These are phyloP conservation scores for Backusella tarrabulga DNA, from an alignment of 192 early-diverging fungal genomes.

Conservation along the genomic window DNA sequence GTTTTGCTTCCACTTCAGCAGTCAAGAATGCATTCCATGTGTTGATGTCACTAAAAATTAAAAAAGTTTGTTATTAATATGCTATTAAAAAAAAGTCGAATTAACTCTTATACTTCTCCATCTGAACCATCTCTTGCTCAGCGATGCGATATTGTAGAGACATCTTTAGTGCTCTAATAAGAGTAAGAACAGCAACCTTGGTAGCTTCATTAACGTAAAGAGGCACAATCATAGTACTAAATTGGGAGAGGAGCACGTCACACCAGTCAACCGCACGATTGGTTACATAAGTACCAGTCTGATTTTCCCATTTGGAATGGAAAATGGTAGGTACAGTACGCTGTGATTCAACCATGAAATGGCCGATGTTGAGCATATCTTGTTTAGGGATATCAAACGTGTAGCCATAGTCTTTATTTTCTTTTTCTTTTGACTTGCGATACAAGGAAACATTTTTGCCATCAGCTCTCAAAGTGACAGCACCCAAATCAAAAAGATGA, in stretches of 20 bases:
- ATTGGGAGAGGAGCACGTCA: not conserved
- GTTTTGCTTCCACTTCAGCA: not conserved
- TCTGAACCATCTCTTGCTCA: not conserved
- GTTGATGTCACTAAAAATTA: not conserved
- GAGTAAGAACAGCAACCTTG: not conserved
- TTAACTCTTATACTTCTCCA: not conserved
- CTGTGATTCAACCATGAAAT: not conserved
- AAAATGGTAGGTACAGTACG: not conserved
- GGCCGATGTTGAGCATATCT: not conserved
- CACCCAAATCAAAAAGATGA: not conserved
- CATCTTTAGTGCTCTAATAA: not conserved
- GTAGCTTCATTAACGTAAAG: not conserved
- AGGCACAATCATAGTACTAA: not conserved
- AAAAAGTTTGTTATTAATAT: not conserved
- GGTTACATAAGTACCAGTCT: not conserved
- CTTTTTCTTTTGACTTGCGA: not conserved
- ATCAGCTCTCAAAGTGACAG: not conserved
- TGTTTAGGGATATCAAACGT: not conserved
- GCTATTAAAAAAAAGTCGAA: not conserved
- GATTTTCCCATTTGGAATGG: not conserved
- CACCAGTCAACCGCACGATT: not conserved
- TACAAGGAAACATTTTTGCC: not conserved
- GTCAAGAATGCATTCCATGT: not conserved
- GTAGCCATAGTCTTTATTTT: not conserved
- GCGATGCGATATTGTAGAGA: not conserved